These are phyloP conservation scores for Cicer yamashitae DNA, from an alignment of 306 rosid genomes.

Conservation along the genomic window DNA sequence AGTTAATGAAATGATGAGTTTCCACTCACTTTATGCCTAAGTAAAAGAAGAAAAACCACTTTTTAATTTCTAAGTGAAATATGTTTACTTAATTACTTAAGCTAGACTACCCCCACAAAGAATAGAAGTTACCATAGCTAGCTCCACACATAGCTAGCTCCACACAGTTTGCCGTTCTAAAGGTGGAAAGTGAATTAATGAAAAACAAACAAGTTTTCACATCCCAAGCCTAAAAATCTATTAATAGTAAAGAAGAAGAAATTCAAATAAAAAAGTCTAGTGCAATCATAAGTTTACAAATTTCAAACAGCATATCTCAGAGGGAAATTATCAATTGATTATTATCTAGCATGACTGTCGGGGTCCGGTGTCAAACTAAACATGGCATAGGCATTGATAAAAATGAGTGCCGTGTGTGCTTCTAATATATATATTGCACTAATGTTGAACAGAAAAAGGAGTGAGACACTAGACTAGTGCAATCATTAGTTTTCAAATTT, in stretches of 20 bases:
- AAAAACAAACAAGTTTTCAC: constrained; percentile 13
- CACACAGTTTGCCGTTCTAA: background rate
- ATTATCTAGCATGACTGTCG: background rate
- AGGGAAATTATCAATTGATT: background rate
- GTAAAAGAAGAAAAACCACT: background rate
- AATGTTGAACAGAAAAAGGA: background rate
- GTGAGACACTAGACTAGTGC: background rate
- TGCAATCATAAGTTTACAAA: background rate
- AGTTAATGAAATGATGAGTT: constrained; percentile 5
- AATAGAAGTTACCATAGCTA: background rate
- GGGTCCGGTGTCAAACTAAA: background rate
- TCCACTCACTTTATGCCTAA: background rate
- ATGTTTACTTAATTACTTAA: background rate
- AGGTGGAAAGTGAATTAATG: background rate
- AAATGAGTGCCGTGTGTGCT: background rate
- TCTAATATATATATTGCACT: background rate
- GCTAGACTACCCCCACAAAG: background rate
- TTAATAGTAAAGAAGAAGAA: background rate
- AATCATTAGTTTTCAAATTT: background rate
- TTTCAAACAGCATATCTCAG: constrained; percentile 8
- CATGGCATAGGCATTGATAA: background rate
- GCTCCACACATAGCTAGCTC: background rate
- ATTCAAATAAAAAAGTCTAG: background rate
- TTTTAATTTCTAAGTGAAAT: background rate
- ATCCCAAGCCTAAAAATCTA: background rate